Conservation (phyloP, 768 basidiomycete genomes). For the Rhodosporidiobolus odoratus region DNA sequence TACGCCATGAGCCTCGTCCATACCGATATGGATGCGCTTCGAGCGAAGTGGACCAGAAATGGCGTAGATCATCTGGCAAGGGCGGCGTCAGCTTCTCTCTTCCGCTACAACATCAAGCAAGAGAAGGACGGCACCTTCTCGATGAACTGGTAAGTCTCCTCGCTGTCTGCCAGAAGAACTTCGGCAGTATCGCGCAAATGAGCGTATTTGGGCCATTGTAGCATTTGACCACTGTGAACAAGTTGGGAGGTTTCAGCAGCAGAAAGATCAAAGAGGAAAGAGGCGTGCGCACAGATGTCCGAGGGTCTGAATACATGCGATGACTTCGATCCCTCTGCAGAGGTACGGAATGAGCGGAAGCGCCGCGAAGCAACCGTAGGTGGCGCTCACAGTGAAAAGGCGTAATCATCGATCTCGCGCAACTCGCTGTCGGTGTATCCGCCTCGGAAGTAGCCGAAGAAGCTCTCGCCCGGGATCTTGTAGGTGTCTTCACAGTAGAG, state of each 20-base stretch:
- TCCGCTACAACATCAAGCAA: not conserved
- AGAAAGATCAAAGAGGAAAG: not conserved
- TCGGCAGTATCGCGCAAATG: constrained; percentile 38
- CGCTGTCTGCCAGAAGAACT: constrained; percentile 32
- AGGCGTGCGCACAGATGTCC: constrained; percentile 30
- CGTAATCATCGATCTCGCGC: constrained; percentile 40
- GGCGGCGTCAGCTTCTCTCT: not conserved
- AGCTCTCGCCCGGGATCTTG: constrained; percentile 37
- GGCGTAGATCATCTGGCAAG: constrained; percentile 36
- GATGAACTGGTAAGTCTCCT: constrained; percentile 39
- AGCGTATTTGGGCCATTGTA: constrained; percentile 39
- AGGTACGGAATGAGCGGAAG: not conserved
- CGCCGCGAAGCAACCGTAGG: not conserved
- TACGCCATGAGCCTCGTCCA: constrained; percentile 40
- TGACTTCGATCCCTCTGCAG: constrained; percentile 38
- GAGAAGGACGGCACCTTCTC: constrained; percentile 26
- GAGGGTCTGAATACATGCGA: constrained; percentile 41
- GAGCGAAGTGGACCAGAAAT: constrained; percentile 30
- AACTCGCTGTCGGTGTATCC: constrained; percentile 33
- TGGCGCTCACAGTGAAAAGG: constrained; percentile 28
- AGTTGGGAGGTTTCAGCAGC: not conserved
- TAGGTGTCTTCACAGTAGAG: constrained; percentile 41
- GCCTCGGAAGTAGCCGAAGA: constrained; percentile 42
- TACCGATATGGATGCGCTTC: constrained; percentile 38
- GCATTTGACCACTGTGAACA: constrained; percentile 35